Percentiles rank a stretch among this genome's conserved stretches.
These are phyloP conservation scores for Nakazawaea molendinolei DNA, from an alignment of 805 yeast genomes.

Conservation along the genomic window DNA sequence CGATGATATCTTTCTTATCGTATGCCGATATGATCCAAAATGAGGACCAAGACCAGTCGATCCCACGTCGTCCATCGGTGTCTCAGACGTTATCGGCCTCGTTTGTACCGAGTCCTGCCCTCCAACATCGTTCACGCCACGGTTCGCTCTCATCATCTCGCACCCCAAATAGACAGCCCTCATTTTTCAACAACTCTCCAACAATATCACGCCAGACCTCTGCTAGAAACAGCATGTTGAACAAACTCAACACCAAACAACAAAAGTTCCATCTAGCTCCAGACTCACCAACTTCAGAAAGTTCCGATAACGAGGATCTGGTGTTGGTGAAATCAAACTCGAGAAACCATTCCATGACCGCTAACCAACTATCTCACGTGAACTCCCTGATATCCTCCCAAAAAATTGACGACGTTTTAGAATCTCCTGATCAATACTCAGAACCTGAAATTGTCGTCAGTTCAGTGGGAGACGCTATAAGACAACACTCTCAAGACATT, in stretches of 20 bases:
- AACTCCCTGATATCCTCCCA: neutral
- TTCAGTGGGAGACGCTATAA: conserved; percentile 26
- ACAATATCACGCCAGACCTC: conserved; percentile 8
- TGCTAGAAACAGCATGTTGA: conserved; percentile 2
- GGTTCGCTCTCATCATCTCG: conserved; percentile 7
- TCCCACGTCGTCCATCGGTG: conserved; percentile 55
- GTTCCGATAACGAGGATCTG: conserved; percentile 10
- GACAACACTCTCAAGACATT: conserved; percentile 25
- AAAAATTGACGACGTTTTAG: conserved; percentile 9
- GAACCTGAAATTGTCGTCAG: conserved; percentile 20
- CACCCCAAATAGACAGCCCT: conserved; percentile 8
- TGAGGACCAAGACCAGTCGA: conserved; percentile 43
- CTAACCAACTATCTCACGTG: neutral
- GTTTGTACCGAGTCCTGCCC: conserved; percentile 12
- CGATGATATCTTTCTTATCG: conserved; percentile 51
- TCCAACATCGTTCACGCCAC: conserved; percentile 18
- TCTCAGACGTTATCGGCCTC: conserved; percentile 33
- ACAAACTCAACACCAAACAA: conserved; percentile 3
- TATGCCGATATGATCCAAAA: conserved; percentile 74
- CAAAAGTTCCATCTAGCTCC: conserved; percentile 9
- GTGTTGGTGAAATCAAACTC: neutral
- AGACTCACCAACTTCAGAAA: conserved; percentile 11
- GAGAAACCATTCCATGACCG: neutral
- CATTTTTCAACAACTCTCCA: conserved; percentile 6
- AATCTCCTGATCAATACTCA: neutral